Conservation (phyloP, 805 yeast species). For the Zygosaccharomyces bisporus region DNA sequence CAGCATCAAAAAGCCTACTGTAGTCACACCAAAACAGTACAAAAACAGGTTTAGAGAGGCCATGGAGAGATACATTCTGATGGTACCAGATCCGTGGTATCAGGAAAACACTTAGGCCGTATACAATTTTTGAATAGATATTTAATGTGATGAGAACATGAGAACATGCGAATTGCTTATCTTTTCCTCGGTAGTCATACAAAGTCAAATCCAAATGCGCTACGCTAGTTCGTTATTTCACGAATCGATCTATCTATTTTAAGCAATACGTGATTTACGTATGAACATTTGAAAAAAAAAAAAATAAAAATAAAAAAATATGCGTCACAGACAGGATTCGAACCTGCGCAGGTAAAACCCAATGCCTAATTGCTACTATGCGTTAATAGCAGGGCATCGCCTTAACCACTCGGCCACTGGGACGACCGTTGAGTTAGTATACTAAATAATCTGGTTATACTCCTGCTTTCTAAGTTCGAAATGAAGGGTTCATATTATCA, state of each 20-base stretch:
- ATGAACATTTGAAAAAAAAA: not conserved
- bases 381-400: slow-evolving; percentile 79
- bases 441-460: no score
- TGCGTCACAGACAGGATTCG: slow-evolving; percentile 99
- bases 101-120: slow-evolving; percentile 29
- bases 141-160: not conserved
- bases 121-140: not conserved
- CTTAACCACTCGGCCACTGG: slow-evolving; percentile 93
- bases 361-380: slow-evolving; percentile 62
- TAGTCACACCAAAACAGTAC: slow-evolving; percentile 94
- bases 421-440: slow-evolving; percentile 32
- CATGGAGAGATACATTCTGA: slow-evolving; percentile 90
- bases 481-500: not conserved
- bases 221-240: no score
- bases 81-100: slow-evolving; percentile 78
- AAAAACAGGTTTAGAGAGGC: slow-evolving; percentile 93
- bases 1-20: slow-evolving; percentile 90
- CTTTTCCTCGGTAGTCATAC: no score
- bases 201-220: no score
- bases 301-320: slow-evolving; percentile 41
- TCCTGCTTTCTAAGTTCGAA: no score
- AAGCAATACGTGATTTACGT: not conserved
- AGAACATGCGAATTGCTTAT: no score
- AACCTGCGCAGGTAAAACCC: slow-evolving; percentile 97
- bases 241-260: no score